Evolutionary conservation across 1,139 yeast genomes (phyloP), one percentile per base, ranked within the genome.

Genomic region (Debaryomyces subglobosus): DNA sequence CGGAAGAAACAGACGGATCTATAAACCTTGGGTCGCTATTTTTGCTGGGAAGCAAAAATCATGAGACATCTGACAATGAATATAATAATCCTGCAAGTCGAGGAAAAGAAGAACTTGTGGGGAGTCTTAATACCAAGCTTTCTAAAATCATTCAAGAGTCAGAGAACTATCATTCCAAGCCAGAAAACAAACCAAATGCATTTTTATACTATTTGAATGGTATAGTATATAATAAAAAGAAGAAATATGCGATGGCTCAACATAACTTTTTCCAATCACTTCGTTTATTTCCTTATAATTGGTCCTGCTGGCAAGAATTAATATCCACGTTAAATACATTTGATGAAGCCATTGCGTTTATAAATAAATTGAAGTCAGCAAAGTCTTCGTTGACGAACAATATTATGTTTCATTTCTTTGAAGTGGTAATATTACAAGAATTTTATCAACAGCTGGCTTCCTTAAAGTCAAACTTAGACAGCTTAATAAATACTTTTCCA

Each of bases 281-380:
- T 15, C 64, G 72, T 16, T 44, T 78, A 24, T 90, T 86, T 57
- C 96, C 97, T 0, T 88, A 79, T 64, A 94, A 94, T 60, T 94
- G 98, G 98, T 82, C 94, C 47, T 89, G 96, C 50, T 95, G 98
- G 98, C 79, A 80, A 52, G 98, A 94, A 61, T 72, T 94, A 34
- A 72, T 86, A 12, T 73, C 82, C 3, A 85, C 95, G 45, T 67
- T 91, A 16, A 69, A 79, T 4, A 78, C 84, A 24, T 74, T 84
- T 46, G 90, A 86, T 52, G 89, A 86, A 48, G 87, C 89, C 0
- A 51, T 75, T 10, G 63, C 65, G 5, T 68, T 85, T 21, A 61
- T 84, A 4, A 70, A 69, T 41, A 70, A 71, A 48, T 61, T 83
- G 21, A 67, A 64, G 43, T 41, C 60, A 2, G 45, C 65, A 2